Evolutionary conservation across 2,329 filamentous ascomycete genomes (phyloP).

Genomic region (Achaetomium macrosporum): DNA sequence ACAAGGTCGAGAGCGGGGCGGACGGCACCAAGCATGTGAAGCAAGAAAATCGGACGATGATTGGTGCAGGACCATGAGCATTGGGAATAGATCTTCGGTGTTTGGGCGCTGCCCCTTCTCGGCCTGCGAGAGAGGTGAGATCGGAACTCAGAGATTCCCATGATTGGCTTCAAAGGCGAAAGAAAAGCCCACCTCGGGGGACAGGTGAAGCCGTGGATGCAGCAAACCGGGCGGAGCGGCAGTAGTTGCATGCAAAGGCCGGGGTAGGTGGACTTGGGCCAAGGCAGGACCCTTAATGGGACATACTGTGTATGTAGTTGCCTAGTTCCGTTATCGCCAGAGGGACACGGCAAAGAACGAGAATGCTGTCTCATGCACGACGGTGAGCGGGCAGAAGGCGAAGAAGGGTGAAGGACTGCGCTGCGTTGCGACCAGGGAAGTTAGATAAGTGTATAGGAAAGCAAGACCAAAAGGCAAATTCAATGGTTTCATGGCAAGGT

Average conservation of each 20-base stretch:
- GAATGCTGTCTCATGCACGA: too few species aligned
- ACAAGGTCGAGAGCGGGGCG: too few species aligned
- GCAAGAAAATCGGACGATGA: constrained; percentile 10
- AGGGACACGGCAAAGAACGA: too few species aligned
- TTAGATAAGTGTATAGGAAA: too few species aligned
- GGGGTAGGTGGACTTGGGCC: background rate
- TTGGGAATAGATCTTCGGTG: constrained; percentile 16
- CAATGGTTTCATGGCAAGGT: too few species aligned
- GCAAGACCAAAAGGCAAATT: too few species aligned
- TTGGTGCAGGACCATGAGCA: constrained; percentile 8
- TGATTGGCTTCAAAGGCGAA: constrained; percentile 15
- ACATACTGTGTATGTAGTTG: background rate
- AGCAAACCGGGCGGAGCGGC: constrained; percentile 1
- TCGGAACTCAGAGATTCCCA: constrained; percentile 13
- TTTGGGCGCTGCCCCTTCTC: constrained; percentile 5
- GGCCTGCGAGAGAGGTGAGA: constrained; percentile 1
- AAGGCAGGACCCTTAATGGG: background rate
- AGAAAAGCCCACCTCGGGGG: constrained; percentile 1
- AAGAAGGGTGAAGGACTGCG: too few species aligned
- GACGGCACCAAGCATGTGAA: constrained; percentile 3
- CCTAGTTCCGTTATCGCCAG: too few species aligned
- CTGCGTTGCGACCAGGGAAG: too few species aligned
- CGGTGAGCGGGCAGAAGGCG: too few species aligned
- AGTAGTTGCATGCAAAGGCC: constrained; percentile 2
- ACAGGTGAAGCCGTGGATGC: background rate